These are phyloP conservation scores for Colletotrichum neosansevieriae DNA, from an alignment of 2,329 filamentous ascomycete genomes.

Conservation along the genomic window DNA sequence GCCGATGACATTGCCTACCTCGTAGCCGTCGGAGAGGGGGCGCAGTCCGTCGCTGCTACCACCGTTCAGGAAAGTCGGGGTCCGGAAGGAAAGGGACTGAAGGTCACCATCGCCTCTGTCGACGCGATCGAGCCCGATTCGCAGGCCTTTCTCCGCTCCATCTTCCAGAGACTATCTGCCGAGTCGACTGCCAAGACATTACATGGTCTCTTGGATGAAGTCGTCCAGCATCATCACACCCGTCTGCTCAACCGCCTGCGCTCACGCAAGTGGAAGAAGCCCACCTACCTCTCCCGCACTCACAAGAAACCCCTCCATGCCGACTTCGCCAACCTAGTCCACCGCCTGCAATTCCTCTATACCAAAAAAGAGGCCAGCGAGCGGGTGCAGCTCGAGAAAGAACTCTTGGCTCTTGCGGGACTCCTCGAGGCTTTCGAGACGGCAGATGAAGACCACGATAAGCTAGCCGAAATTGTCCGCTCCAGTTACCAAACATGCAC, in stretches of 20 bases:
- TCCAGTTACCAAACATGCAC: conserved; percentile 35
- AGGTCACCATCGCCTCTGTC: conserved; percentile 34
- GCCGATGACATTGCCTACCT: conserved; percentile 39
- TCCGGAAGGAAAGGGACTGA: not conserved
- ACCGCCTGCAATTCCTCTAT: conserved; percentile 37
- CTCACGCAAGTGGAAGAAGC: conserved; percentile 39
- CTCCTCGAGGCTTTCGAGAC: conserved; percentile 36
- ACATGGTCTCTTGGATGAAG: conserved; percentile 13
- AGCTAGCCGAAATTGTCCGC: conserved; percentile 23
- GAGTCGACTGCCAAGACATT: conserved; percentile 20
- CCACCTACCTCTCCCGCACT: conserved; percentile 37
- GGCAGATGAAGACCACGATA: conserved; percentile 16
- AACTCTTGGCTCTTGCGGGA: conserved; percentile 24
- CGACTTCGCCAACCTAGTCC: conserved; percentile 36
- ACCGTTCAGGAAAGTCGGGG: conserved; percentile 33
- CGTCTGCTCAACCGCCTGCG: conserved; percentile 41
- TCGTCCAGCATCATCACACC: conserved; percentile 36
- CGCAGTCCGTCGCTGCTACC: conserved; percentile 40
- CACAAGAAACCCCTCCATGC: conserved; percentile 41
- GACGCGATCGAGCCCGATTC: conserved; percentile 37
- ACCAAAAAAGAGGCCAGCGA: conserved; percentile 27
- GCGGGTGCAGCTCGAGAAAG: conserved; percentile 20
- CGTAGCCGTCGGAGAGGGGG: conserved; percentile 39
- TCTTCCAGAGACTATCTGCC: conserved; percentile 25
- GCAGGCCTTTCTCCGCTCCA: conserved; percentile 32